Percentiles rank a stretch among this genome's conserved stretches.
These are phyloP conservation scores for Yueomyces sinensis DNA, from an alignment of 805 yeast genomes.

Conservation along the genomic window DNA sequence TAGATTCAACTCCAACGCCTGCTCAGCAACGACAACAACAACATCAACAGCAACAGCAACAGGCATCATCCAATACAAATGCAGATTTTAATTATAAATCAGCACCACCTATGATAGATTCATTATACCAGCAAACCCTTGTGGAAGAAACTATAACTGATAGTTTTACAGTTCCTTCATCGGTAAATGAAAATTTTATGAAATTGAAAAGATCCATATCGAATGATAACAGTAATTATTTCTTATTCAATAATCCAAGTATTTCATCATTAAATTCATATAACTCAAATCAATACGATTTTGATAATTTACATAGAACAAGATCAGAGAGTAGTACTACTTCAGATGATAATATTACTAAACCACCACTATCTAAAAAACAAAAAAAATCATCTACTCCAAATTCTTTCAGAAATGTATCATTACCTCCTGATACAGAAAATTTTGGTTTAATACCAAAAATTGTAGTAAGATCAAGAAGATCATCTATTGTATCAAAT, in stretches of 20 bases:
- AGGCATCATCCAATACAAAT: background rate
- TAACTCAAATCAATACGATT: too few species aligned
- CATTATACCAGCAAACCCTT: background rate
- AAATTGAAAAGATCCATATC: background rate
- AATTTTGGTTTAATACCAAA: slow-evolving; percentile 24
- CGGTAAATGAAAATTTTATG: too few species aligned
- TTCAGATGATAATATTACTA: background rate
- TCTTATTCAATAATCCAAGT: background rate
- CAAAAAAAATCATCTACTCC: background rate
- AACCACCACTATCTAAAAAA: background rate
- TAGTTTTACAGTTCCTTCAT: background rate
- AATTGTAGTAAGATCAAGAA: slow-evolving; percentile 23
- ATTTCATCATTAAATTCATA: background rate
- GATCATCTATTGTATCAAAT: slow-evolving; percentile 16
- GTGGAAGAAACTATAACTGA: background rate
- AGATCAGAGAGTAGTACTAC: too few species aligned
- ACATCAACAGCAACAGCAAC: too few species aligned
- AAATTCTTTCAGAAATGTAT: background rate
- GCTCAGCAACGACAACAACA: background rate
- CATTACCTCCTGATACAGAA: slow-evolving; percentile 11
- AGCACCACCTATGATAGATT: background rate
- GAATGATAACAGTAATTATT: too few species aligned
- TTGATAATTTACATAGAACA: too few species aligned
- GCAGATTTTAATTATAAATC: background rate
- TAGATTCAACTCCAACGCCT: background rate